Percentiles rank a stretch among this genome's conserved stretches.
Evolutionary conservation across 768 basidiomycete genomes (phyloP).

Genomic region (Megacollybia marginata): DNA sequence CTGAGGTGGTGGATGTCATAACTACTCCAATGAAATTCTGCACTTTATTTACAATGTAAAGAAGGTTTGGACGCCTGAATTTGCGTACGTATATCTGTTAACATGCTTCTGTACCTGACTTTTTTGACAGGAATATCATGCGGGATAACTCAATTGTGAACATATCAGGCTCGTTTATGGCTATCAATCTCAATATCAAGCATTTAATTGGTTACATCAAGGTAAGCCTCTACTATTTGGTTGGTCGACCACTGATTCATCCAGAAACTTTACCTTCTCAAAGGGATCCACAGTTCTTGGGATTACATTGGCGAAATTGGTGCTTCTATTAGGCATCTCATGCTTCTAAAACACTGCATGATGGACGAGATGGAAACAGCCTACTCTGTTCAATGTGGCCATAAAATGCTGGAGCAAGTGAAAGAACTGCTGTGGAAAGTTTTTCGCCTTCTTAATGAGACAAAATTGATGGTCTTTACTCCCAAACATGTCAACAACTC

Average conservation of each 20-base stretch:
- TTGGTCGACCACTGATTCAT: neutral
- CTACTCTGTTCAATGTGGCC: neutral
- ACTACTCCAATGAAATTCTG: constrained; percentile 17
- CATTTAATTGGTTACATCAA: constrained; percentile 26
- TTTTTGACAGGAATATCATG: constrained; percentile 23
- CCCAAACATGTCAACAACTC: neutral
- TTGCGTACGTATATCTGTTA: constrained; percentile 14
- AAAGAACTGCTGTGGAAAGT: neutral
- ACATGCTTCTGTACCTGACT: neutral
- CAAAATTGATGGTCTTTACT: neutral
- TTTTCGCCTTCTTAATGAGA: neutral
- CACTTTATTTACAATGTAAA: constrained; percentile 15
- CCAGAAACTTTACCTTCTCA: neutral
- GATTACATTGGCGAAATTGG: neutral
- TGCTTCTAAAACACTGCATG: neutral
- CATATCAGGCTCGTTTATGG: constrained; percentile 24
- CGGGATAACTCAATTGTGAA: constrained; percentile 28
- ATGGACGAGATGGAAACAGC: neutral
- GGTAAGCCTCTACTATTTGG: constrained; percentile 20
- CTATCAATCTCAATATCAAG: constrained; percentile 28
- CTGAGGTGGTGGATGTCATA: constrained; percentile 9
- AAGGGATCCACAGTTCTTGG: neutral
- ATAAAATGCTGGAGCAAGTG: neutral
- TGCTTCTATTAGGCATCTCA: neutral
- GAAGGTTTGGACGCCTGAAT: constrained; percentile 23